Percentiles rank a stretch among this genome's conserved stretches.
phyloP scores from a whole-genome alignment of 1,139 yeast species.

The Yamadazyma membranifaciens region DNA sequence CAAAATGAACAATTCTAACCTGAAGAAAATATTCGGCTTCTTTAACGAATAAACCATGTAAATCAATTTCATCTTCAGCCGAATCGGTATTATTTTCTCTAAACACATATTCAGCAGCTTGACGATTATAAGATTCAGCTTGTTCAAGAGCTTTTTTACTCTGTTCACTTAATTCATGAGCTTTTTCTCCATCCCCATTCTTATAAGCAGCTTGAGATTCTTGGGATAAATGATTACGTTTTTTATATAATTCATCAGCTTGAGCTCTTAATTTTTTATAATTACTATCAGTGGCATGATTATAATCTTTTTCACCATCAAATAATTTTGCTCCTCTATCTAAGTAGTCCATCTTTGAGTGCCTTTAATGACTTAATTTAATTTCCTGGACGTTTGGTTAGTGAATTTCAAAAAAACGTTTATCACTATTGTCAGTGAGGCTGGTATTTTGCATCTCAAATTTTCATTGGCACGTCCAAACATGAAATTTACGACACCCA shows the following conservation, averaged over 20 bases:
- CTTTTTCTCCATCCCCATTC: constrained; percentile 67
- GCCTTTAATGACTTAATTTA: not conserved
- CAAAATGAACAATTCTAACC: constrained; percentile 67
- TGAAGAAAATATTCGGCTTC: constrained; percentile 82
- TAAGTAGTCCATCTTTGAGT: constrained; percentile 15
- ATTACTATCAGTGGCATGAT: constrained; percentile 67
- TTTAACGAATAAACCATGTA: constrained; percentile 87
- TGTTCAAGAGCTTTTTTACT: constrained; percentile 57
- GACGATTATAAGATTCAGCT: constrained; percentile 68
- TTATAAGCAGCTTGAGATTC: constrained; percentile 78
- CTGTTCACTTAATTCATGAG: constrained; percentile 69
- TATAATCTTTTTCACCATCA: constrained; percentile 52
- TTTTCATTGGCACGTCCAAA: constrained; percentile 1
- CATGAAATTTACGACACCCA: too few relatives aligned
- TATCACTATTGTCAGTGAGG: too few relatives aligned
- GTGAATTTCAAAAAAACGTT: not conserved
- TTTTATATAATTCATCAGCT: constrained; percentile 67
- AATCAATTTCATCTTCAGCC: constrained; percentile 79
- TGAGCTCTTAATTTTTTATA: constrained; percentile 63
- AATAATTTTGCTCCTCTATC: constrained; percentile 41
- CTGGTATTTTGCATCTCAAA: constrained; percentile 1
- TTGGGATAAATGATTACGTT: constrained; percentile 54
- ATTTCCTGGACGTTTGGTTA: not conserved
- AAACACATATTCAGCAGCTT: constrained; percentile 91
- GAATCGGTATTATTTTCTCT: constrained; percentile 86